These are phyloP conservation scores for Musa balbisiana DNA, from an alignment of 202 grass and related monocot species.

Conservation along the genomic window DNA sequence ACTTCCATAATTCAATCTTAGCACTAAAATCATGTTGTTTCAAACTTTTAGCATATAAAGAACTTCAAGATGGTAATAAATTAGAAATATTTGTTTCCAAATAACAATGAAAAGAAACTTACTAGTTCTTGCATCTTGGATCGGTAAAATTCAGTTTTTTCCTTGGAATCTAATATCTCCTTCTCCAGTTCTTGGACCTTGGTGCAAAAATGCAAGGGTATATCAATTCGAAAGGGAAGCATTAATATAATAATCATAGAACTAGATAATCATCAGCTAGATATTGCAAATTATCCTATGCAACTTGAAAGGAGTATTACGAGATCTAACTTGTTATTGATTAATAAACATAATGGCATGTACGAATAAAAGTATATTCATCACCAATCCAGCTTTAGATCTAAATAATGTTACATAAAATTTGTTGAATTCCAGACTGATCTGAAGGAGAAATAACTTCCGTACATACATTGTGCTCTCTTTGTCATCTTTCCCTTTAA, in stretches of 20 bases:
- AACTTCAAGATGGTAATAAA: background rate
- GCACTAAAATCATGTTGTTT: background rate
- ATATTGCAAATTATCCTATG: background rate
- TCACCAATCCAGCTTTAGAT: background rate
- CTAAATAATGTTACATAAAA: background rate
- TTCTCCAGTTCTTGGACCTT: slow-evolving; percentile 99
- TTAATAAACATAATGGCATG: background rate
- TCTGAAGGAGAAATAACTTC: too few species aligned
- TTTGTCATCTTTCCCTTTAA: too few species aligned
- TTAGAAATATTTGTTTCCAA: background rate
- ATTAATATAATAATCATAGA: background rate
- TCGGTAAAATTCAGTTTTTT: slow-evolving; percentile 88
- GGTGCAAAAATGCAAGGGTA: slow-evolving; percentile 12
- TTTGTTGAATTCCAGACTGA: too few species aligned
- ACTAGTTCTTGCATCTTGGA: slow-evolving; percentile 99
- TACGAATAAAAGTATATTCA: background rate
- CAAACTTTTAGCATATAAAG: background rate
- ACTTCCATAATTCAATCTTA: background rate
- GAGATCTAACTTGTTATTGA: background rate
- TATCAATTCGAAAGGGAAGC: background rate
- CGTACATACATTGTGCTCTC: too few species aligned
- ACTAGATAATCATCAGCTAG: background rate
- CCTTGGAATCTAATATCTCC: slow-evolving; percentile 92
- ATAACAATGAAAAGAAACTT: slow-evolving; percentile 35
- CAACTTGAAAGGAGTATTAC: background rate